Evolutionary conservation across 805 yeast genomes (phyloP), one percentile per base, ranked within the genome.

Genomic region (Wickerhamiella azymoides): DNA sequence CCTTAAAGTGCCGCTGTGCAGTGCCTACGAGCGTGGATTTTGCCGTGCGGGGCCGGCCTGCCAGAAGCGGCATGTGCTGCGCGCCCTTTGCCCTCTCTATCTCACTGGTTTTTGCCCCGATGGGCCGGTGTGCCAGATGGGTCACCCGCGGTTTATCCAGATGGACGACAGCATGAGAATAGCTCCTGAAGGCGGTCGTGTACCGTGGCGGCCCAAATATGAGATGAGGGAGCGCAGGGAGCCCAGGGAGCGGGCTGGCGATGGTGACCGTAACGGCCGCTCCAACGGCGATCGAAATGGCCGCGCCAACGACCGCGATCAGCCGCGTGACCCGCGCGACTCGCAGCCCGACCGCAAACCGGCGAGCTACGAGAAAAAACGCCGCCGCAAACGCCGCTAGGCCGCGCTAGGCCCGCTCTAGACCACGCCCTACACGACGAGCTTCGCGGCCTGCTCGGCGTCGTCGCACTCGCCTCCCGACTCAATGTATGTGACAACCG

Each of bases 1-100:
- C 56, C 74, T 80, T 54, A 83, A 82, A 62, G 77, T 88, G n/a
- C 94, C 95, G 0, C 83, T 80, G 49, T 92, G 98, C 58, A 73
- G 72, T 44, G 79, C 80, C 56, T 92, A 88, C 60, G 79, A 80
- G 42, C 69, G 74, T 54, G 98, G 98, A 0, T 92, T 85, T 60
- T 92, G 98, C 65, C 82, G 84, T 10, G 82, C 79, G 54, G 98
- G 98, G 0, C 94, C 96, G 9, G 69, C 70, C 19, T 92, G 98
- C 63, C 70, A 75, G 10, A 78, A 77, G 53, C 72, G 94, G 54
- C 99, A 92, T 58, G 73, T 84, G 7, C 69, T 86, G 49, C 79
- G 79, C 54, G 72, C 73, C 7, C 59, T 83, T 47, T 92, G 99
- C 64, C 88, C 81, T 14, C 66, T 79, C 45, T 92, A 76, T 62